phyloP scores from a whole-genome alignment of 1,139 yeast genomes.

The Diutina scorzettiae region DNA sequence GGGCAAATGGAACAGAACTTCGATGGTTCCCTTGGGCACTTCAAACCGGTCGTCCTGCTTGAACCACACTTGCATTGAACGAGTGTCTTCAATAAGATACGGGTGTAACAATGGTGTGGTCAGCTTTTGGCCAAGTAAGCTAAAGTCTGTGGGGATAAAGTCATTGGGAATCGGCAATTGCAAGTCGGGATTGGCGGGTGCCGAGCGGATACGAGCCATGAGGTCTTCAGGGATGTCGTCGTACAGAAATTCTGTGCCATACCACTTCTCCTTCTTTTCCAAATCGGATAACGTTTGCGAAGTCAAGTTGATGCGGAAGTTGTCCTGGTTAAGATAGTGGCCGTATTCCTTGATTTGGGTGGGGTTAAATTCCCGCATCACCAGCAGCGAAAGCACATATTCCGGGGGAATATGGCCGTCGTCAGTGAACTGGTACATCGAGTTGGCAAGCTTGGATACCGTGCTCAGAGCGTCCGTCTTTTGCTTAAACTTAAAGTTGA shows the following conservation, averaged over 20 bases:
- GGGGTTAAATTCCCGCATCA: conserved; percentile 50
- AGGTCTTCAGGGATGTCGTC: conserved; percentile 32
- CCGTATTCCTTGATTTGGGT: conserved; percentile 40
- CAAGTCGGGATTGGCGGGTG: conserved; percentile 27
- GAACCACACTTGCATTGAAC: conserved; percentile 54
- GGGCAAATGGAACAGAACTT: conserved; percentile 57
- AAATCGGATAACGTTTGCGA: conserved; percentile 34
- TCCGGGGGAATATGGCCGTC: conserved; percentile 47
- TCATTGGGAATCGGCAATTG: conserved; percentile 61
- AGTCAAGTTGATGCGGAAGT: conserved; percentile 48
- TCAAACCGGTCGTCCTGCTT: conserved; percentile 84
- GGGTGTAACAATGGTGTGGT: conserved; percentile 25
- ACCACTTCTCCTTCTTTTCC: conserved; percentile 61
- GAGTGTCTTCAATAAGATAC: conserved; percentile 22
- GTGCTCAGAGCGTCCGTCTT: conserved; percentile 53
- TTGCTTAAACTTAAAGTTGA: conserved; percentile 56
- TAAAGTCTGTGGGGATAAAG: conserved; percentile 71
- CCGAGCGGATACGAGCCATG: conserved; percentile 19
- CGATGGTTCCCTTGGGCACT: conserved; percentile 75
- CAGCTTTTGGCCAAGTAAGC: conserved; percentile 33
- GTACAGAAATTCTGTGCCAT: conserved; percentile 68
- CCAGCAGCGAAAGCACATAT: conserved; percentile 42
- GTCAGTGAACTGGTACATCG: conserved; percentile 27
- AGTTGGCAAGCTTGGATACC: conserved; percentile 37
- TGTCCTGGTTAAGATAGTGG: conserved; percentile 38